phyloP scores from a whole-genome alignment of 2,329 filamentous ascomycete species.

The Epicoccum nigrum region DNA sequence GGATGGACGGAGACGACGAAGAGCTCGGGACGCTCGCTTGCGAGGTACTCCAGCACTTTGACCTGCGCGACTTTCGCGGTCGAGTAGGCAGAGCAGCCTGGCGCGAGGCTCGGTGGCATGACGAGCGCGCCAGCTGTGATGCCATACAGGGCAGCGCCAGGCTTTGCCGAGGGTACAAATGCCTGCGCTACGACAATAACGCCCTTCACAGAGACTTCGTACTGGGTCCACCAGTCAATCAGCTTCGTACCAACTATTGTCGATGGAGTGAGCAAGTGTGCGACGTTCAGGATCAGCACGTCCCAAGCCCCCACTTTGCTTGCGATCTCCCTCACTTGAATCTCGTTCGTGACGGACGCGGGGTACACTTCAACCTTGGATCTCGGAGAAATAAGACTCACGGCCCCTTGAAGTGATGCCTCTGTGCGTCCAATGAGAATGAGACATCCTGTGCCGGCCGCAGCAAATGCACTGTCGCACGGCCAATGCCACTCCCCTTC shows the following conservation, averaged over 20 bases:
- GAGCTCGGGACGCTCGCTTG: conserved; percentile 44
- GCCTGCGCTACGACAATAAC: conserved; percentile 20
- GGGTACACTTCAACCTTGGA: not conserved
- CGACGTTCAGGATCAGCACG: not conserved
- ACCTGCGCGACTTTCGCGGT: not conserved
- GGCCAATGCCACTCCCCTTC: conserved; percentile 53
- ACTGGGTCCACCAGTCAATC: conserved; percentile 26
- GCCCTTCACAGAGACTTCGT: conserved; percentile 31
- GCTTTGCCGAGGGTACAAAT: conserved; percentile 23
- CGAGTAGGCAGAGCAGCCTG: not conserved
- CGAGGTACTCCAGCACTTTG: conserved; percentile 42
- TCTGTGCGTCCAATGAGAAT: conserved; percentile 51
- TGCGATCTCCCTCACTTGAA: not conserved
- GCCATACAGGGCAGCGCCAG: not conserved
- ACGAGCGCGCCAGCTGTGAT: conserved; percentile 22
- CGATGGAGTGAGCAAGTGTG: conserved; percentile 13
- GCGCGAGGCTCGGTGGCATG: not conserved
- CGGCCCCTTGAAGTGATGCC: conserved; percentile 8
- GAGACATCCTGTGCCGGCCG: conserved; percentile 51
- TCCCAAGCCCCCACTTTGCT: not conserved
- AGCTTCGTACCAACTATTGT: conserved; percentile 12
- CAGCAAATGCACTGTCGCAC: conserved; percentile 53
- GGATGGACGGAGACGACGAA: conserved; percentile 44
- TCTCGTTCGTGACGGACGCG: not conserved
- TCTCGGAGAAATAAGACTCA: not conserved